Base-by-base conservation (phyloP, 495 filamentous ascomycete species). In the Aspergillus saccharolyticus region DNA sequence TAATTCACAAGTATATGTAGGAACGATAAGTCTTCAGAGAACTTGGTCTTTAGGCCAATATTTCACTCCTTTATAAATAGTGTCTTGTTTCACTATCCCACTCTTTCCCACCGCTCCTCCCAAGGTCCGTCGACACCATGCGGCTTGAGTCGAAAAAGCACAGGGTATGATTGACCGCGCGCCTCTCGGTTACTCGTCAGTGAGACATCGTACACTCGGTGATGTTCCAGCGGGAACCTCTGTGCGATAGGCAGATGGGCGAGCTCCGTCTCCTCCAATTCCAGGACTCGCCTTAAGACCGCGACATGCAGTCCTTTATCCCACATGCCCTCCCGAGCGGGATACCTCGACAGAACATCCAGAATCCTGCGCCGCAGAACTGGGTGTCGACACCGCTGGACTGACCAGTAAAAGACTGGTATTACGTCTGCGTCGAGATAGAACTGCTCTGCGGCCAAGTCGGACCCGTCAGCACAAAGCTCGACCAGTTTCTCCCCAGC, bases 351-450 rank as follows among this genome's bases (percentile, higher is more conserved):
- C 25, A 66, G 20, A 1, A 56, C 39, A 15, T 39, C 8, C 8
- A 66, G 51, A 0, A 62, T 60, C 39, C 59, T 59, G 8, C 66
- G 66, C 7, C 64, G 62, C n/a, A 65, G 21, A 4, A 61, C 28
- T 0, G 66, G 62, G 33, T 65, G 8, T 0, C 66, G 64, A 50
- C 66, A 69, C 42, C 52, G 56, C n/a, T 47, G 20, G 0, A 58
- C 54, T 1, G 57, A 54, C 53, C 51, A 66, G 48, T 60, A 69
- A 10, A 67, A 21, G 16, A 54, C 52, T 2, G 64, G 56, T 5
- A 63, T 44, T 0, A 69, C 39, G 4, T 56, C 62, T 6, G 63
- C 54, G 25, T 69, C 66, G 7, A 69, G 58, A 1, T 42, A 49
- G 17, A 69, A 66, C 15, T 50, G 52, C 14, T 51, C 18, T 1